Base-by-base conservation (phyloP, 331 rosid species). In the Quercus tomentella region DNA sequence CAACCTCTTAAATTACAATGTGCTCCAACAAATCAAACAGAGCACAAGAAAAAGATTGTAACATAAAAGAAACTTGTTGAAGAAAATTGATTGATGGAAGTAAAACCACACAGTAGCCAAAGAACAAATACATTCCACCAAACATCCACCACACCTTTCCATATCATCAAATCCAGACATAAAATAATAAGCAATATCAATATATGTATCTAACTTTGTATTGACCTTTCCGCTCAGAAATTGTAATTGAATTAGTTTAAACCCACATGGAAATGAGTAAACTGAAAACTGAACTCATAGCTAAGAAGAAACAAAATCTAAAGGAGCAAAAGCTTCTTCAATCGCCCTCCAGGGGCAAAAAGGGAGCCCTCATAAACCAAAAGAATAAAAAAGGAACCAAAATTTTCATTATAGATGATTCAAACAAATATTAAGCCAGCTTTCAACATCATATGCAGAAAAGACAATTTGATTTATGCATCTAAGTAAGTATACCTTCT, bases 401-500 rank as follows among this genome's bases (percentile, higher is more conserved):
- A 25, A 25, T 35, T 43, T 58, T 79, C 60, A 61, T 8, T 58
- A 62, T 31, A 68, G 65, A 49, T 43, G 41, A 68, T 60, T 69
- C 41, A 73, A 68, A 74, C 15, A 69, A 76, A 51, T 23, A 43
- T 28, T 23, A 60, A 45, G 25, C 58, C 49, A 78, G 57, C 79
- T 31, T 30, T 43, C 70, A 23, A 77, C 55, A 49, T 49, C 55
- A 49, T 49, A 49, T 14, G 55, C 0, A 49, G 17, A 73, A 70
- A 74, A 11, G 56, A 76, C 15, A 74, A 37, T 70, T 54, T 16
- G 25, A 61, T 45, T 73, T 22, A 41, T 18, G 51, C 30, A 76
- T 56, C 70, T 49, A 57, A 30, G 41, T 61, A 67, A 74, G 61
- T 51, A 45, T 75, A 93, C 97, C 97, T 93, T 93, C 77, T 93